phyloP scores from a whole-genome alignment of 2,329 filamentous ascomycete species.

The Leptographium wingfieldii region DNA sequence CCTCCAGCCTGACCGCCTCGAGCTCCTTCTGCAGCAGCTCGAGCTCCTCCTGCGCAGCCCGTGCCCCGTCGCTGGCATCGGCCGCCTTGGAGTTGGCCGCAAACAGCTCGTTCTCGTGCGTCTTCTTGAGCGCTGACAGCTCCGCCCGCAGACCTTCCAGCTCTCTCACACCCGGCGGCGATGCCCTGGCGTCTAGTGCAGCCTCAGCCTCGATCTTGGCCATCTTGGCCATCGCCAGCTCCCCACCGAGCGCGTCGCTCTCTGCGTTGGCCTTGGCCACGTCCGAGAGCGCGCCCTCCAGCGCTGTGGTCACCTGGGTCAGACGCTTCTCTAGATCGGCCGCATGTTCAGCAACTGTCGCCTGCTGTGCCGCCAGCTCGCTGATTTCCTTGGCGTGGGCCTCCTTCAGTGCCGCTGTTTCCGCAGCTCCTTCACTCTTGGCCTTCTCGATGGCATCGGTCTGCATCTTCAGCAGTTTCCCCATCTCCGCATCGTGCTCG shows the following conservation, averaged over 20 bases:
- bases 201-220: constrained; percentile 46
- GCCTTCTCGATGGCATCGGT: constrained; percentile 31
- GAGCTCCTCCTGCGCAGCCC: constrained; percentile 29
- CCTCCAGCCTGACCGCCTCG: constrained; percentile 31
- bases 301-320: constrained; percentile 25
- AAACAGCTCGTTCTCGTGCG: constrained; percentile 21
- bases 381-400: constrained; percentile 27
- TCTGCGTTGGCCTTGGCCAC: constrained; percentile 32
- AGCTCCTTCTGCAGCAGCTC: constrained; percentile 39
- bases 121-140: constrained; percentile 33
- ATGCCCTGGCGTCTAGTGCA: constrained; percentile 46
- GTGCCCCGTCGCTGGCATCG: constrained; percentile 25
- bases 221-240: constrained; percentile 47
- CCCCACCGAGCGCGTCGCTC: constrained; percentile 34
- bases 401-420: constrained; percentile 19
- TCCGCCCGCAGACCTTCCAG: constrained; percentile 38
- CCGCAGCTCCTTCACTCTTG: constrained; percentile 31
- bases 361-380: constrained; percentile 20
- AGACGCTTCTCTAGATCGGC: constrained; percentile 26
- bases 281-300: constrained; percentile 12
- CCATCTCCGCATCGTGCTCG: constrained; percentile 31
- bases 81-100: constrained; percentile 23
- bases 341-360: constrained; percentile 27
- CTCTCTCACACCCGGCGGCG: constrained; percentile 37
- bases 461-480: constrained; percentile 30